These are phyloP conservation scores for Calonectria leucothoes DNA, from an alignment of 2,329 filamentous ascomycete species.

Conservation along the genomic window DNA sequence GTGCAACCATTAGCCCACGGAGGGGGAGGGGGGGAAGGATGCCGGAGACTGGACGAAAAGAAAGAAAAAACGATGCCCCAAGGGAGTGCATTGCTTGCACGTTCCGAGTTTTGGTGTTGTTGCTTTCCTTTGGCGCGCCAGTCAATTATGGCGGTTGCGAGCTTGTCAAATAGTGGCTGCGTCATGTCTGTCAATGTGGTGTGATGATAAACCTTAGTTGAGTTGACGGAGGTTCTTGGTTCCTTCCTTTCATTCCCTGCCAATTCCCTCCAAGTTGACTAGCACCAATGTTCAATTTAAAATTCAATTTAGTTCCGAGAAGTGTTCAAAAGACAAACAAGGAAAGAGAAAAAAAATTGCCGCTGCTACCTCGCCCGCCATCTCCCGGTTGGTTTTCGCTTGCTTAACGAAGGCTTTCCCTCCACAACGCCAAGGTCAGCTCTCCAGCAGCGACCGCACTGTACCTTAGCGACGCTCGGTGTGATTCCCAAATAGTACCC, in stretches of 20 bases:
- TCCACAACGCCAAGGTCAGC: background rate
- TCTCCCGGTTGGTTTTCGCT: background rate
- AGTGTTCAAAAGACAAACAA: background rate
- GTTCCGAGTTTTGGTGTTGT: background rate
- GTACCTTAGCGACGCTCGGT: slow-evolving; percentile 4
- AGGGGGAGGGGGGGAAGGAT: background rate
- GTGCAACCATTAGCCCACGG: slow-evolving; percentile 26
- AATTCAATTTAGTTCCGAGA: no score
- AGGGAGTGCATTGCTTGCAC: background rate
- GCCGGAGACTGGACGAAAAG: background rate
- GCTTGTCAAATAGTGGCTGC: slow-evolving; percentile 27
- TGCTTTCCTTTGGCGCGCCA: slow-evolving; percentile 18
- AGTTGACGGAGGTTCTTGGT: background rate
- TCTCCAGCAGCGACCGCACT: background rate
- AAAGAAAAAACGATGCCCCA: background rate
- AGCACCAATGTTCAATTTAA: background rate
- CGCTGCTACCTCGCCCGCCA: background rate
- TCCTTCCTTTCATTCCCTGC: background rate
- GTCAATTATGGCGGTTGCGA: slow-evolving; percentile 10
- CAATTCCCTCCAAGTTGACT: background rate
- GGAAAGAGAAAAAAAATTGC: background rate
- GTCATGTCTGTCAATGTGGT: slow-evolving; percentile 23
- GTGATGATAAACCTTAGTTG: slow-evolving; percentile 13
- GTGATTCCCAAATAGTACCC: background rate
- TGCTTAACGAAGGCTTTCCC: background rate